Percentiles rank a stretch among this genome's conserved stretches.
These are phyloP conservation scores for Tulasnella sp. DNA, from an alignment of 768 basidiomycete species.

Conservation along the genomic window DNA sequence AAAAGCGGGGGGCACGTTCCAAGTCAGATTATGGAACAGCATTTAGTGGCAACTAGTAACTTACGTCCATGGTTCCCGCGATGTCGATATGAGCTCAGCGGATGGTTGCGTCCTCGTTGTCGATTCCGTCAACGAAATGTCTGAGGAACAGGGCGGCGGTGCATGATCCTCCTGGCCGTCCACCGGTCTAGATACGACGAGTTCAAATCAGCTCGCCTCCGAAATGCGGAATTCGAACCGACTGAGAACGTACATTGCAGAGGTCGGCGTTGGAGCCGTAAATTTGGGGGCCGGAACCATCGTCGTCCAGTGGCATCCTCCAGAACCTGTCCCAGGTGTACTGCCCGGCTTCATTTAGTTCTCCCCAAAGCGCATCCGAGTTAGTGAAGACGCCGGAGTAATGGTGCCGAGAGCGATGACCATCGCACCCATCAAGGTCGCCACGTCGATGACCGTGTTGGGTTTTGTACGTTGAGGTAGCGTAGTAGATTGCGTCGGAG, in stretches of 20 bases:
- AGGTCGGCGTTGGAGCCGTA: slow-evolving; percentile 74
- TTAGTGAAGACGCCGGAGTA: slow-evolving; percentile 67
- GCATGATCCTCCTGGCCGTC: slow-evolving; percentile 64
- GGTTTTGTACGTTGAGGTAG: slow-evolving; percentile 71
- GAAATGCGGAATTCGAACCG: slow-evolving; percentile 18
- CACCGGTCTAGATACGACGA: slow-evolving; percentile 53
- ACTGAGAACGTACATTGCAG: slow-evolving; percentile 54
- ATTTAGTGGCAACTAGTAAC: slow-evolving; percentile 30
- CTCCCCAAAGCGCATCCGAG: slow-evolving; percentile 69
- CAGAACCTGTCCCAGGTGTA: slow-evolving; percentile 79
- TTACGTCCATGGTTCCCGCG: slow-evolving; percentile 62
- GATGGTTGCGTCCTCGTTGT: slow-evolving; percentile 56
- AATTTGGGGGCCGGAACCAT: slow-evolving; percentile 75
- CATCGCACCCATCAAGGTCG: slow-evolving; percentile 83
- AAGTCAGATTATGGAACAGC: neutral
- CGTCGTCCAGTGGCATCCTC: slow-evolving; percentile 85
- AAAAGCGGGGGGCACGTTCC: neutral
- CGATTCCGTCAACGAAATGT: slow-evolving; percentile 71
- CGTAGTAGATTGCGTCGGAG: slow-evolving; percentile 82
- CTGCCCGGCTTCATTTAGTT: slow-evolving; percentile 65
- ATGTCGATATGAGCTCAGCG: slow-evolving; percentile 90
- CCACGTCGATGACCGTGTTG: slow-evolving; percentile 80
- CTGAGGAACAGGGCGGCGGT: slow-evolving; percentile 88
- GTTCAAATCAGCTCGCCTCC: neutral
- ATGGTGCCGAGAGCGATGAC: slow-evolving; percentile 68